phyloP scores from a whole-genome alignment of 805 yeast genomes.

The Wickerhamiella cacticola region DNA sequence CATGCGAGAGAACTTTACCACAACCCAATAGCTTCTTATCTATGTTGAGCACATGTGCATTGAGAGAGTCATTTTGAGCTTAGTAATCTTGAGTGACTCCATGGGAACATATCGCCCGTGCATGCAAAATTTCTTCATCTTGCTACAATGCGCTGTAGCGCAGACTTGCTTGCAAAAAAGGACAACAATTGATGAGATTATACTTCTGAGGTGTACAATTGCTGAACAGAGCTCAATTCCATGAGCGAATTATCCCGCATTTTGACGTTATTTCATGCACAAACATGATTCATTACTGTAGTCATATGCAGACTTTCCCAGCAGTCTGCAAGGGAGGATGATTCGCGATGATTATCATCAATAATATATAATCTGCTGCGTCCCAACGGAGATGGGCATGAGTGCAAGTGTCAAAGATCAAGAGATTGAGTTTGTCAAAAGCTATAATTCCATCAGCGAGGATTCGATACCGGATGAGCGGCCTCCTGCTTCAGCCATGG shows the following conservation, averaged over 20 bases:
- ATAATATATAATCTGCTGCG: neutral
- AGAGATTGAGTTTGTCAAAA: conserved; percentile 3
- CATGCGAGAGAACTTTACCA: too few relatives aligned
- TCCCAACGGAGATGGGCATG: too few relatives aligned
- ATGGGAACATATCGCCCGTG: neutral
- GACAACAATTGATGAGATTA: too few relatives aligned
- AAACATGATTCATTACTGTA: neutral
- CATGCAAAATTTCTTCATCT: too few relatives aligned
- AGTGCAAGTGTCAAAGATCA: neutral
- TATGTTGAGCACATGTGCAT: neutral
- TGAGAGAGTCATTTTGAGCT: neutral
- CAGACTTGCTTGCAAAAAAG: too few relatives aligned
- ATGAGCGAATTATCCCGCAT: too few relatives aligned
- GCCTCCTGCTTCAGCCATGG: conserved; percentile 15
- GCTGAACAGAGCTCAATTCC: too few relatives aligned
- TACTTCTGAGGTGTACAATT: too few relatives aligned
- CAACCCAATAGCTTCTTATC: too few relatives aligned
- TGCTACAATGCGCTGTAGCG: too few relatives aligned
- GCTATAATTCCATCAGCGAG: conserved; percentile 8
- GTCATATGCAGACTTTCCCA: neutral
- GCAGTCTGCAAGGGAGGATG: neutral
- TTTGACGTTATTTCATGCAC: neutral
- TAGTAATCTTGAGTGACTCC: neutral
- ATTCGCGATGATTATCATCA: neutral
- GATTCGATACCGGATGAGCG: neutral